Evolutionary conservation across 129 eudicot species (phyloP).

Genomic region (Helichrysum umbraculigerum): DNA sequence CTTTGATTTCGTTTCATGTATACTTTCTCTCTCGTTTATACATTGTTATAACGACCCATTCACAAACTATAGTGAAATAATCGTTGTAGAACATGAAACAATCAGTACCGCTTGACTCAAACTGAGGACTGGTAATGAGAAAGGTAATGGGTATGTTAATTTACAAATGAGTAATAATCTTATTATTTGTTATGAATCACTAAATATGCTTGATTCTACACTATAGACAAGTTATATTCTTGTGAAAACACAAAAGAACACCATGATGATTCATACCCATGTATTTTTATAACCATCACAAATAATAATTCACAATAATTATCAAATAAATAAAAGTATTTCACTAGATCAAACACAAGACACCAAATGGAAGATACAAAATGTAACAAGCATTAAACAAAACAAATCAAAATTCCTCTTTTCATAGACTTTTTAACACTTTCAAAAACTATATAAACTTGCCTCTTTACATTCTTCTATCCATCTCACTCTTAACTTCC

Average conservation of each 20-base stretch:
- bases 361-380: constrained; percentile 29
- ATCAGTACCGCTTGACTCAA: no score
- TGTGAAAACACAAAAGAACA: constrained; percentile 12
- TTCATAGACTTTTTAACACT: constrained; percentile 14
- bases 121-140: no score
- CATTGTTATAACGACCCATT: no score
- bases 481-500: constrained; percentile 6
- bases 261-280: neutral
- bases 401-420: neutral
- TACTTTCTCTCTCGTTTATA: no score
- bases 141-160: no score
- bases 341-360: constrained; percentile 23
- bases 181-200: neutral
- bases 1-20: no score
- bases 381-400: neutral
- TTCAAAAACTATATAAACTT: constrained; percentile 34
- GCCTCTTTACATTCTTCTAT: constrained; percentile 13
- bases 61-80: no score
- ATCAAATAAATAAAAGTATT: neutral
- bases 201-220: neutral
- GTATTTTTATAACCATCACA: neutral
- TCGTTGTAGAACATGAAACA: no score
- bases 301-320: neutral
- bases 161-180: no score
- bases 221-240: constrained; percentile 1